Evolutionary conservation across 2,329 filamentous ascomycete genomes (phyloP), one percentile per base, ranked within the genome.

Genomic region (Davidsoniella australis): DNA sequence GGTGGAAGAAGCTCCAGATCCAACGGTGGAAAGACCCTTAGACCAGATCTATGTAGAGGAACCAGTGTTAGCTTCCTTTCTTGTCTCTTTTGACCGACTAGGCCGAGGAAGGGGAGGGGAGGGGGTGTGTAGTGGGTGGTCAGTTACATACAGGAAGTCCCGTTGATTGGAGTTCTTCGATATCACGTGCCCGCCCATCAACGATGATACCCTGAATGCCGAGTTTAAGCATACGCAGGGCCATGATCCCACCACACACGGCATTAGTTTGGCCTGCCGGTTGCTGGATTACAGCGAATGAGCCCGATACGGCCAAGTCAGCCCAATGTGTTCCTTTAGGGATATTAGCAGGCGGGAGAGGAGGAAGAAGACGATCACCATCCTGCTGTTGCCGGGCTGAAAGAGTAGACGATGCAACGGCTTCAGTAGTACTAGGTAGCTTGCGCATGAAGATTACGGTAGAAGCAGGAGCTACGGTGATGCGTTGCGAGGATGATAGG

Each of bases 231-330:
- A 86, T 82, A 17, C 82, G 69, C 26, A 73, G 66, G 4, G 80
- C 82, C 73, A 86, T 82, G 55, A 87, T 84, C 16, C 82, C 82
- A n/a, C 83, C 83, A 5, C 84, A 71, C 6, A 84, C 71, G 5
- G 82, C 82, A 62, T 82, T 85, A 47, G 69, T 70, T 59, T 85
- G 80, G 1, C 68, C 70, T 0, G 66, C 58, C 0, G 81, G 79
- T 57, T 86, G 81, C 53, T 75, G 73, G 52, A 86, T 70, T 3
- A 87, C 65, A 3, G 79, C 74, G 48, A 86, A 69, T 1, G 76
- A 80, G 6, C 69, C 72, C 0, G 70, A 64, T 23, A 73, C 63
- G 1, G 75, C 72, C 40, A 75, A 64, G 61, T 88, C 83, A 37
- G 78, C 79, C 71, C 79, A 87, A 57, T 85, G 82, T 5, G 68